Evolutionary conservation across 768 basidiomycete species (phyloP).

Genomic region (Mycena indigotica): DNA sequence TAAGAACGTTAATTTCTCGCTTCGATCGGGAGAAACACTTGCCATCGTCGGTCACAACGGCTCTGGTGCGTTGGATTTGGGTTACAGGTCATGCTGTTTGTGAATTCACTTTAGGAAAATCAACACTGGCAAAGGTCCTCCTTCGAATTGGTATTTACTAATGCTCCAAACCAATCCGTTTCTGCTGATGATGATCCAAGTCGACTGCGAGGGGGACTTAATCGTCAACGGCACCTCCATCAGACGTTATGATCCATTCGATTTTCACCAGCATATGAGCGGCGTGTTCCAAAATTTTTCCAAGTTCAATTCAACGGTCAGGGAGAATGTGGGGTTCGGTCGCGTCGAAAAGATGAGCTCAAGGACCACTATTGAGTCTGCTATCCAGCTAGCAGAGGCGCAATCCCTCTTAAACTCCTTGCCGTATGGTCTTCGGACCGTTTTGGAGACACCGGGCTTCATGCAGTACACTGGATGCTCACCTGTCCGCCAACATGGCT

Average conservation of each 20-base stretch:
- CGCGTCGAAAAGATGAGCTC: conserved; percentile 64
- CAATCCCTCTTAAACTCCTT: conserved; percentile 64
- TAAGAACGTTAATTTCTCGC: conserved; percentile 65
- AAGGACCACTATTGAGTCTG: conserved; percentile 57
- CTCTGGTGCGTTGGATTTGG: conserved; percentile 61
- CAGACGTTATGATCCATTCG: conserved; percentile 62
- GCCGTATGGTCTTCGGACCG: conserved; percentile 74
- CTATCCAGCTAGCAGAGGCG: conserved; percentile 75
- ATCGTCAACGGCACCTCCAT: conserved; percentile 72
- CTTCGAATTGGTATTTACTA: conserved; percentile 53
- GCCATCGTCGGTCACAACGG: conserved; percentile 82
- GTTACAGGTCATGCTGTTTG: conserved; percentile 15
- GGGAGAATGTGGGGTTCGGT: conserved; percentile 87
- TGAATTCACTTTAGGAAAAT: conserved; percentile 61
- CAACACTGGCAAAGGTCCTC: conserved; percentile 81
- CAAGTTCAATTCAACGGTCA: conserved; percentile 73
- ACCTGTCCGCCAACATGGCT: conserved; percentile 55
- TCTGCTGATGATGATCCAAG: not conserved
- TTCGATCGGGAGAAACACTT: conserved; percentile 76
- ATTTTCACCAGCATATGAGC: conserved; percentile 75
- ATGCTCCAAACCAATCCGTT: not conserved
- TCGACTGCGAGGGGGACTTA: conserved; percentile 76
- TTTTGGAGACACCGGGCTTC: conserved; percentile 64
- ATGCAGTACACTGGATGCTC: conserved; percentile 48
- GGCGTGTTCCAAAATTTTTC: conserved; percentile 87